A percentile compares a stretch with the other conserved stretches of the same genome.
phyloP scores from a whole-genome alignment of 1,284 basidiomycete genomes.

The Phaffia rhodozyma region DNA sequence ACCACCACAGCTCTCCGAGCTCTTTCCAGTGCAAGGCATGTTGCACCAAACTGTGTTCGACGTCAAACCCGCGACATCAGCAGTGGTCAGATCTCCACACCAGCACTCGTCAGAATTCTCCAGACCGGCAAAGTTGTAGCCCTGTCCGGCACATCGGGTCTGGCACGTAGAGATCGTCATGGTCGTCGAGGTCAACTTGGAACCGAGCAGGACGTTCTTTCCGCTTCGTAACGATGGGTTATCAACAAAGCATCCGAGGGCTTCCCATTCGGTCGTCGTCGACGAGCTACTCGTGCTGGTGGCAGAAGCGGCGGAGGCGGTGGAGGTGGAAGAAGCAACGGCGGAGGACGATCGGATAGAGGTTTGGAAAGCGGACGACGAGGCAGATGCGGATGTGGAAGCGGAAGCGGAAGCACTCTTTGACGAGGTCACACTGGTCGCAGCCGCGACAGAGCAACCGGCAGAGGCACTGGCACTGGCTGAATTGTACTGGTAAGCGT shows the following conservation, averaged over 20 bases:
- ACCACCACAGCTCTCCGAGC: conserved; percentile 24
- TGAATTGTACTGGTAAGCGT: conserved; percentile 12
- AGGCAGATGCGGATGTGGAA: background rate
- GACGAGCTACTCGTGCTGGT: background rate
- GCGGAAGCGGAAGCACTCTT: background rate
- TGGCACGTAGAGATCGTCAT: conserved; percentile 14
- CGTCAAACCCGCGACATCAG: conserved; percentile 8
- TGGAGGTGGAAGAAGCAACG: background rate
- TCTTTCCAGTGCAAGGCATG: conserved; percentile 25
- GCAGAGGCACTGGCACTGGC: too few relatives aligned
- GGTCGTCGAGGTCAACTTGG: background rate
- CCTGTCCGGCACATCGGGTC: conserved; percentile 14
- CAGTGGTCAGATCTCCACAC: conserved; percentile 13
- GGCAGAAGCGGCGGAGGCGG: background rate
- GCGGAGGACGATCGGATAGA: background rate
- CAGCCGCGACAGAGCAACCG: background rate
- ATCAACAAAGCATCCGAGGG: conserved; percentile 14
- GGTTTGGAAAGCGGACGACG: background rate
- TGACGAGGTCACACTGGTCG: background rate
- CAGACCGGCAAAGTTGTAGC: conserved; percentile 19
- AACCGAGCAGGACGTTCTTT: conserved; percentile 9
- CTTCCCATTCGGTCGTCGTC: conserved; percentile 16
- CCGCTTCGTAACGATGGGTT: conserved; percentile 8
- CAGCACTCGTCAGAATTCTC: conserved; percentile 14
- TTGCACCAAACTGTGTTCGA: conserved; percentile 11